Evolutionary conservation across 2,329 filamentous ascomycete species (phyloP), one percentile per base, ranked within the genome.

Genomic region (Aspergillus bombycis): DNA sequence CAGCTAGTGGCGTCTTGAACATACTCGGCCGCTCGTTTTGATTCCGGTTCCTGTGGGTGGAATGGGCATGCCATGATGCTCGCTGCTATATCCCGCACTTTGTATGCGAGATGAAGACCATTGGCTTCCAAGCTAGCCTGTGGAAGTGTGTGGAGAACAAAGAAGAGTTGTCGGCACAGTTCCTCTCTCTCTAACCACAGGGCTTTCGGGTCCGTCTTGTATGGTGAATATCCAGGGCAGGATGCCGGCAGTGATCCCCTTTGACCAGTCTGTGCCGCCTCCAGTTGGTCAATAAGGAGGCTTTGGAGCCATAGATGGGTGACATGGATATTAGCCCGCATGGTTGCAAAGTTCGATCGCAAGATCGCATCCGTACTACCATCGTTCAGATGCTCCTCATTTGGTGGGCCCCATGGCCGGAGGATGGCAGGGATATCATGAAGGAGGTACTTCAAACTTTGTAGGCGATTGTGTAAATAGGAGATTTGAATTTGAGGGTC

Each of bases 231-330:
- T 1, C 34, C 34, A 38, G 34, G 5, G 34, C 14, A 12, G 34
- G 14, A 16, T 16, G 12, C 34, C 14, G 14, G 34, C 34, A 16
- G 14, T 19, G 34, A 12, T 38, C 34, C 34, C 61, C n/a, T 7
- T 11, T 21, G n/a, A 23, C 19, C 58, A 30, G 58, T 23, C 19
- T 65, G 60, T 4, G 60, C 57, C 3, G 65, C 63, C 56, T 78
- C 77, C 4, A 79, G 64, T 57, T 76, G 75, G 41, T 79, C 77
- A 1, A 77, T 66, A 0, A 78, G 65, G 7, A 74, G 68, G 45
- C 71, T 78, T 63, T 79, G 77, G 8, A 78, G 68, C 77, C 77
- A 79, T 1, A 79, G 63, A 60, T 79, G 77, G 0, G 76, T 79
- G 9, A 75, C 73, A 43, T 79, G 76, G 0, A 79, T 63, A 26